Base-by-base conservation (phyloP, 257 asterid genomes). In the Solanum tacnaense region DNA sequence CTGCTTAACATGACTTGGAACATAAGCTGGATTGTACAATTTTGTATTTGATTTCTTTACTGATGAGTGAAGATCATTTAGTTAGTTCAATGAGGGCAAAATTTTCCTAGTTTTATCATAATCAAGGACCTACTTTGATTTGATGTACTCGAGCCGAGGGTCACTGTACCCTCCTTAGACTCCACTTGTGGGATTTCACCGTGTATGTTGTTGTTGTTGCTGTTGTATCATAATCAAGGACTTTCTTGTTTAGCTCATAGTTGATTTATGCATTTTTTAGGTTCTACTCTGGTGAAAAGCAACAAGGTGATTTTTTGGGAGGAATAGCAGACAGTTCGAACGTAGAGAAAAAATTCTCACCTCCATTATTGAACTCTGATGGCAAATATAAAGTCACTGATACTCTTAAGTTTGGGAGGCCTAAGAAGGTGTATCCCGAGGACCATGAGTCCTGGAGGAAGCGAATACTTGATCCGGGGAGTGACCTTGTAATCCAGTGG, bases 401-500 rank as follows among this genome's bases (percentile, higher is more conserved):
- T 87, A 62, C 93, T 89, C 87, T 91, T 68, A 94, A 88, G 84
- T 92, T 93, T 89, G 98, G 95, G 86, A 91, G 91, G 87, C 58
- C 95, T 32, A 95, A 93, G 89, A 95, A 93, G 89, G 96, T 90
- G 86, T 91, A 89, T 60, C 92, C 93, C 0, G 95, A 92, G 91
- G 92, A 92, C 78, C 93, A 89, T 18, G 92, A 91, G 70, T 92
- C 94, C 5, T 89, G 95, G 93, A 94, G 89, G 85, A 92, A 91
- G 91, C 94, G 90, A 81, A 94, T 95, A 89, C 96, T 96, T 34
- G 99, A 96, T 89, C 99, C 99, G 1, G 97, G 96, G 56, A 94
- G 99, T 87, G 97, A 92, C 70, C 93, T 96, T 82, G 98, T 96
- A 90, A 94, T 96, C 2, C 93, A 94, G 20, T 96, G 99, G 99